Conservation (phyloP, 148 eudicot genomes). For the Oxyria digyna region DNA sequence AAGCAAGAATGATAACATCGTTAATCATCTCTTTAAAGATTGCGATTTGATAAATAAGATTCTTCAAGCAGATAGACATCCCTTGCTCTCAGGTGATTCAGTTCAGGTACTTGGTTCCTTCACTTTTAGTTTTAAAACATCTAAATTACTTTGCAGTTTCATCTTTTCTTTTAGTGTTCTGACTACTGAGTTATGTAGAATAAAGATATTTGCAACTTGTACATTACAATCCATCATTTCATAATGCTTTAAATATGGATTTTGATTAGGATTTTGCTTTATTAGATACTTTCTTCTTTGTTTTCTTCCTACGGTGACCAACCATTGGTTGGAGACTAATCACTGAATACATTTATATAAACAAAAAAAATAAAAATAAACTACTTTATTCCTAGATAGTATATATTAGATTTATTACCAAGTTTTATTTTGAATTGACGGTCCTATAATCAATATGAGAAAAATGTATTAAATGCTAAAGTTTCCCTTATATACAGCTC, state of each 20-base stretch:
- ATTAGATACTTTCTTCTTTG: not conserved
- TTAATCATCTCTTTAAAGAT: constrained; percentile 56
- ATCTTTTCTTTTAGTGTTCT: not conserved
- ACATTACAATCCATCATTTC: not conserved
- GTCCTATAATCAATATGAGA: no score
- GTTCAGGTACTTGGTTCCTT: constrained; percentile 31
- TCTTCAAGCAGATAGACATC: constrained; percentile 57
- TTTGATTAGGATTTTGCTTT: not conserved
- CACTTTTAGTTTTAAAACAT: not conserved
- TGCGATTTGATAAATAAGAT: constrained; percentile 59
- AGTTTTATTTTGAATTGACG: no score
- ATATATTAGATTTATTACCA: not conserved
- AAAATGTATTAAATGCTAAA: not conserved
- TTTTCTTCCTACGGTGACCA: no score
- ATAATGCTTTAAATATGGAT: not conserved
- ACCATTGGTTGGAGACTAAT: no score
- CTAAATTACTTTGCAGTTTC: not conserved
- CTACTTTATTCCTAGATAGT: no score
- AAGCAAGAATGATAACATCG: constrained; percentile 45
- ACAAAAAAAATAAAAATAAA: no score
- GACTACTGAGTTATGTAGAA: not conserved
- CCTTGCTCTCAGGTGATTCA: constrained; percentile 40
- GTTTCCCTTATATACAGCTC: not conserved
- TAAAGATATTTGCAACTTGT: not conserved
- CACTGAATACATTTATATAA: no score